Conservation (phyloP, 768 basidiomycete species). For the Pisolithus tinctorius region DNA sequence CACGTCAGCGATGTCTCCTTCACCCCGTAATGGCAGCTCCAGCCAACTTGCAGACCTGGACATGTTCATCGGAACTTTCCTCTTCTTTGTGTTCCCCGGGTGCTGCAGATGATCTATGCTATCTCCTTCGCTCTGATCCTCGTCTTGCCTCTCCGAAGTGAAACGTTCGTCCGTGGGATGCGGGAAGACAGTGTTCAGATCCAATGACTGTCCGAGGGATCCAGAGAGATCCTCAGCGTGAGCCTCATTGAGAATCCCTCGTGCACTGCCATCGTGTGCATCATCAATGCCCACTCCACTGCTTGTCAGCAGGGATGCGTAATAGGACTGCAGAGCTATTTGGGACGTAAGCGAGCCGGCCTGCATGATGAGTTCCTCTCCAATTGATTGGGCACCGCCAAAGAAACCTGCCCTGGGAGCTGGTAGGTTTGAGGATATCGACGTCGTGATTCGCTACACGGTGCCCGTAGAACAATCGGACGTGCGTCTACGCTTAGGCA, state of each 20-base stretch:
- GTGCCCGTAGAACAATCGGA: slow-evolving; percentile 17
- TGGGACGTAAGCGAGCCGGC: slow-evolving; percentile 52
- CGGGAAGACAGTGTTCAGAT: slow-evolving; percentile 21
- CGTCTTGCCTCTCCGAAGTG: slow-evolving; percentile 35
- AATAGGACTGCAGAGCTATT: slow-evolving; percentile 58
- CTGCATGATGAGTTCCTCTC: slow-evolving; percentile 54
- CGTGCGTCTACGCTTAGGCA: slow-evolving; percentile 69
- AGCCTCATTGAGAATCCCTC: slow-evolving; percentile 19
- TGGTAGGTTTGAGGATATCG: background rate
- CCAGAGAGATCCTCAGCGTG: slow-evolving; percentile 13
- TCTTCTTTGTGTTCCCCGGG: slow-evolving; percentile 82
- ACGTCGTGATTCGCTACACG: too few species aligned
- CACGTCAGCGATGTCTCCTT: too few species aligned
- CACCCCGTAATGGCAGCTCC: slow-evolving; percentile 17
- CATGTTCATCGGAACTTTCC: slow-evolving; percentile 72
- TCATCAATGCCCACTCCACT: slow-evolving; percentile 13
- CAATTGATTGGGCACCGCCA: slow-evolving; percentile 38
- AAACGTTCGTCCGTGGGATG: slow-evolving; percentile 17
- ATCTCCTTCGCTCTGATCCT: slow-evolving; percentile 53
- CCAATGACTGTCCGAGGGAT: slow-evolving; percentile 19
- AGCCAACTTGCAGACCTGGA: slow-evolving; percentile 35
- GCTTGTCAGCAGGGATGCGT: slow-evolving; percentile 38
- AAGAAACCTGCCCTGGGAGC: slow-evolving; percentile 28
- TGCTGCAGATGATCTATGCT: slow-evolving; percentile 66
- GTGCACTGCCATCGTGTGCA: slow-evolving; percentile 34